These are phyloP conservation scores for Medicago lupulina DNA, from an alignment of 306 rosid genomes.

Conservation along the genomic window DNA sequence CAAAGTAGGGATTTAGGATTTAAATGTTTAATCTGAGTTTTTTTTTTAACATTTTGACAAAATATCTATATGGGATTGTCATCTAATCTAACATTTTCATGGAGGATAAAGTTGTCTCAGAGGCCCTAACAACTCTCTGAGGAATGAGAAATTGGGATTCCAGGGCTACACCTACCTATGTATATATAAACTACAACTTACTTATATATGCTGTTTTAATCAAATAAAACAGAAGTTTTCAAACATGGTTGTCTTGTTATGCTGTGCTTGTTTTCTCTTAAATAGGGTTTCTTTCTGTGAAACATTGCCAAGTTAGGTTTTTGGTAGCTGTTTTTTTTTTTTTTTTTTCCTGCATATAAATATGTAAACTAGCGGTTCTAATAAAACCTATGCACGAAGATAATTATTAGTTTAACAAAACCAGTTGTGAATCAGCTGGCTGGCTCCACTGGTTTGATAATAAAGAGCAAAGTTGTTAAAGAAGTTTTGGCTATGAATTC, in stretches of 20 bases:
- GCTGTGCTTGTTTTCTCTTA: neutral
- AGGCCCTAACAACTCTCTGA: neutral
- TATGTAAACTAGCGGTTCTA: neutral
- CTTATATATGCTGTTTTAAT: neutral
- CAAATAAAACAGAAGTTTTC: neutral
- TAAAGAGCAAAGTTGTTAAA: slow-evolving; percentile 3
- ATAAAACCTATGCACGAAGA: neutral
- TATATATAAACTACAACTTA: neutral
- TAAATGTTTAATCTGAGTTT: neutral
- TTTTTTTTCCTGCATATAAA: neutral
- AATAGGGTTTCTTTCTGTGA: slow-evolving; percentile 34
- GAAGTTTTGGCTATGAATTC: neutral
- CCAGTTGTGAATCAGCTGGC: slow-evolving; percentile 3
- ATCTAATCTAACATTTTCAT: neutral
- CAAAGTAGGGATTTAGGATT: neutral
- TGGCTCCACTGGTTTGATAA: neutral
- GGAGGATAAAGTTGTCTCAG: neutral
- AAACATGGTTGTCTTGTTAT: neutral
- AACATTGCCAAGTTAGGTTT: neutral
- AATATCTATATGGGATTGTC: neutral
- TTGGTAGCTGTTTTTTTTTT: neutral
- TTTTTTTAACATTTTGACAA: neutral
- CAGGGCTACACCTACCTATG: neutral
- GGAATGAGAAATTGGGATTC: neutral
- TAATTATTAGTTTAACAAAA: neutral